phyloP scores from a whole-genome alignment of 2,329 filamentous ascomycete genomes.

The Myriosclerotinia duriaeana region DNA sequence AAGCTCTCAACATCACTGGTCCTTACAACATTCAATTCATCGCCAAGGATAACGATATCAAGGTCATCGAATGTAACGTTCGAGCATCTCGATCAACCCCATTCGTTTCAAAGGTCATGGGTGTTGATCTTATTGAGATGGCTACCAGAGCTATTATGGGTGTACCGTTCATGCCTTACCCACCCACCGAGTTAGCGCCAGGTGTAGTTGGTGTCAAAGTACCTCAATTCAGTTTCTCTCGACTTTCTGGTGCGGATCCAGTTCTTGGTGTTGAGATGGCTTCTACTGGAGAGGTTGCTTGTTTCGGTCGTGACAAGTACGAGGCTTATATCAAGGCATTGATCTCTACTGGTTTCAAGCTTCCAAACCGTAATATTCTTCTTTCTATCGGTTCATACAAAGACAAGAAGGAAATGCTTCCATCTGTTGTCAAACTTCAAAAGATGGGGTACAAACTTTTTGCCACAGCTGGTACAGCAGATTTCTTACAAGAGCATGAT shows the following conservation, averaged over 20 bases:
- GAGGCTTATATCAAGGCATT: slow-evolving; percentile 97
- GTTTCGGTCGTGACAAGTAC: slow-evolving; percentile 92
- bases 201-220: slow-evolving; percentile 96
- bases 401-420: slow-evolving; percentile 96
- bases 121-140: slow-evolving; percentile 93
- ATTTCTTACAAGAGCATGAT: slow-evolving; percentile 91
- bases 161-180: slow-evolving; percentile 78
- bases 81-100: slow-evolving; percentile 97
- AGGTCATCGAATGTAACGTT: slow-evolving; percentile 98
- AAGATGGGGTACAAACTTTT: slow-evolving; percentile 93
- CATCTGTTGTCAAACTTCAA: slow-evolving; percentile 85
- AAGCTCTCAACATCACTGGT: slow-evolving; percentile 95
- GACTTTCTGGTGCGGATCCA: slow-evolving; percentile 91
- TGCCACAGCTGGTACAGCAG: slow-evolving; percentile 92
- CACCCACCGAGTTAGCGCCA: slow-evolving; percentile 69
- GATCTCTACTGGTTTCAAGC: slow-evolving; percentile 91
- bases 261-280: slow-evolving; percentile 99
- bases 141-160: slow-evolving; percentile 86
- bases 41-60: slow-evolving; percentile 77
- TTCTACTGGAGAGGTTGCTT: slow-evolving; percentile 96
- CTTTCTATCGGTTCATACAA: slow-evolving; percentile 96
- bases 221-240: slow-evolving; percentile 97
- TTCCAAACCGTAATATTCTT: slow-evolving; percentile 93
- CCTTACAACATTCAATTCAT: slow-evolving; percentile 99
- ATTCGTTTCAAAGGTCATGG: slow-evolving; percentile 95